Percentiles rank a stretch among this genome's conserved stretches.
Conservation (phyloP, 1,139 yeast species). For the Candida sanyaensis region DNA sequence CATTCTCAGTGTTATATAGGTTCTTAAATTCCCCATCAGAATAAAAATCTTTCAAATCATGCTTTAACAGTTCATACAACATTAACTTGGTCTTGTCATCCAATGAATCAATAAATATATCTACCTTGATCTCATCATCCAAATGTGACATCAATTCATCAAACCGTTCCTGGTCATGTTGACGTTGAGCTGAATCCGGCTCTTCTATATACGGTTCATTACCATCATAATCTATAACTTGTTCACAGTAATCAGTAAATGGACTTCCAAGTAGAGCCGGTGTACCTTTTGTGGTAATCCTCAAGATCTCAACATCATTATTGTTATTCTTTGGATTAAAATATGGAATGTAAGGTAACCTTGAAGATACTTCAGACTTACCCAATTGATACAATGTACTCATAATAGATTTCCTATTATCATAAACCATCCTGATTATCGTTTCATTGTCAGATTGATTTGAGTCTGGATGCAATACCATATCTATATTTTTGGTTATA, state of each 20-base stretch:
- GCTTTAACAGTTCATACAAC: constrained; percentile 21
- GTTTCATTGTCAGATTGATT: constrained; percentile 6
- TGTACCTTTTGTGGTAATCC: not conserved
- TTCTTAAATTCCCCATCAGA: constrained; percentile 3
- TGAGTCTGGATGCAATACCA: constrained; percentile 23
- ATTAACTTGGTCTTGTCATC: constrained; percentile 27
- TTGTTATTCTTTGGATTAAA: constrained; percentile 11
- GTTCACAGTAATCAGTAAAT: not conserved
- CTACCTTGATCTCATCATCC: constrained; percentile 18
- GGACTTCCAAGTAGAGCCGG: constrained; percentile 8
- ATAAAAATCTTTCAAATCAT: constrained; percentile 18
- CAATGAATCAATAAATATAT: constrained; percentile 24
- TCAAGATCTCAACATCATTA: constrained; percentile 5
- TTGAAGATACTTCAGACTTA: constrained; percentile 10
- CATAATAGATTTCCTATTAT: constrained; percentile 11
- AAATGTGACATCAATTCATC: constrained; percentile 12
- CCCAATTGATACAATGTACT: constrained; percentile 11
- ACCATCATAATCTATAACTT: not conserved
- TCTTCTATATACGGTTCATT: not conserved
- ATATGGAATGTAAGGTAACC: constrained; percentile 12
- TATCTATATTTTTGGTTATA: constrained; percentile 34
- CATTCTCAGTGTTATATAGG: constrained; percentile 9
- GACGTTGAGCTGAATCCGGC: constrained; percentile 2
- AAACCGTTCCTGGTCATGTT: constrained; percentile 11
- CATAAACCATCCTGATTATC: constrained; percentile 11